Evolutionary conservation across 805 yeast species (phyloP), one percentile per base, ranked within the genome.

Genomic region (Teunomyces pallodes): DNA sequence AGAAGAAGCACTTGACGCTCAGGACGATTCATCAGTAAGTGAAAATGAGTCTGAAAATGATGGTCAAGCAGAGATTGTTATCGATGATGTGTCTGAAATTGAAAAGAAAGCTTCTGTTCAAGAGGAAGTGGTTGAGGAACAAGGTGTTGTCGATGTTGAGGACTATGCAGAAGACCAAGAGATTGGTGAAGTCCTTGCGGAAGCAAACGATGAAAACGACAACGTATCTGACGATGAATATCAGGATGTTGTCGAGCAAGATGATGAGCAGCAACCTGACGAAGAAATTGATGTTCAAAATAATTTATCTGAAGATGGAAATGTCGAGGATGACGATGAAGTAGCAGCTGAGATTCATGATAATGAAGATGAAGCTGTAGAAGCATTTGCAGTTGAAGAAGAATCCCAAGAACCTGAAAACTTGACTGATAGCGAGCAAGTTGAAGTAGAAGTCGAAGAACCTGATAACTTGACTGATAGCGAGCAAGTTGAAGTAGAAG

Each of bases 41-140:
- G 44, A 29, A 9, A 35, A 9, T 43, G 29, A 46, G 10, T 39
- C 24, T 10, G 48, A 39, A 39, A 9, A 17, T 39, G 27, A 39
- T 2, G 12, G 24, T 10, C 24, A 26, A 20, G 31, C 2, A 5
- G 24, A 20, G 24, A 5, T 20, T 20, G 24, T 20, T 20, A 4
- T 20, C 24, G 2, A 20, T 20, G 2, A 20, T 4, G 24, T 5
- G 24, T 20, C 24, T 20, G 24, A 20, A 20, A 5, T 20, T 5
- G 24, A 20, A 5, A 2, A 5, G 24, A 20, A 5, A 20, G 6
- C 6, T 20, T 20, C 24, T 20, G 24, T 20, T 20, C 24, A 20
- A 20, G 24, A 20, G 6, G 24, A 20, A 20, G 6, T 20, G 24
- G 24, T 20, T 20, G 24, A 20, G 2, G 24, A 20, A 20, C 24